Evolutionary conservation across 371 early-diverging fungal species (phyloP).

Genomic region (Mucor racemosus): DNA sequence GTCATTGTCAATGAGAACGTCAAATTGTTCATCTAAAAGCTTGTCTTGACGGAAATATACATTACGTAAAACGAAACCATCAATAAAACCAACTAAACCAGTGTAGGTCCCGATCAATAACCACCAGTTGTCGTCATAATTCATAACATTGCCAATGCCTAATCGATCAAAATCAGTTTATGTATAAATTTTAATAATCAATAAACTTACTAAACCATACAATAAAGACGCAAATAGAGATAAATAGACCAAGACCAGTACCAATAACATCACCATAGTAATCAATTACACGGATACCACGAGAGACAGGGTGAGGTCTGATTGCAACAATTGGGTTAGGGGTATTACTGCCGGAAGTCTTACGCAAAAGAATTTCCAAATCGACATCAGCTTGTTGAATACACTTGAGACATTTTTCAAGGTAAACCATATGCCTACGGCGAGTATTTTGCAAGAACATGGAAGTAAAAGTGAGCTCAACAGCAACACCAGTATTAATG

Average conservation of each 20-base stretch:
- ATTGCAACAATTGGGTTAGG: slow-evolving; percentile 25
- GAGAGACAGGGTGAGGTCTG: slow-evolving; percentile 9
- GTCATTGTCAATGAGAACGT: slow-evolving; percentile 12
- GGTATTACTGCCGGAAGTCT: slow-evolving; percentile 10
- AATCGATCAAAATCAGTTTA: too few species aligned
- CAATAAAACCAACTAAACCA: slow-evolving; percentile 31
- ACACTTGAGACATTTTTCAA: slow-evolving; percentile 17
- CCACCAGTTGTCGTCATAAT: slow-evolving; percentile 27
- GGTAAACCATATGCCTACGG: slow-evolving; percentile 29
- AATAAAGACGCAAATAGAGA: slow-evolving; percentile 18
- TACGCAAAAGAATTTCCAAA: slow-evolving; percentile 16
- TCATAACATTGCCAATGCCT: slow-evolving; percentile 15
- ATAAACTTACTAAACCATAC: slow-evolving; percentile 13
- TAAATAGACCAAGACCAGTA: slow-evolving; percentile 22
- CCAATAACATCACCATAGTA: slow-evolving; percentile 35
- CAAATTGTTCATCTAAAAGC: slow-evolving; percentile 24
- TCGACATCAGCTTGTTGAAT: slow-evolving; percentile 14
- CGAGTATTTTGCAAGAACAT: slow-evolving; percentile 33
- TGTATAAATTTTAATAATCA: too few species aligned
- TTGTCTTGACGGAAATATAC: slow-evolving; percentile 27
- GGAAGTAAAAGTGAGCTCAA: slow-evolving; percentile 24
- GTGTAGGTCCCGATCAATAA: slow-evolving; percentile 33
- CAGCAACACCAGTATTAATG: slow-evolving; percentile 33
- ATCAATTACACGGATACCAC: slow-evolving; percentile 21
- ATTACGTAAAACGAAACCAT: slow-evolving; percentile 32